Evolutionary conservation across 805 yeast genomes (phyloP), one percentile per base, ranked within the genome.

Genomic region (Ogataea haglerorum): DNA sequence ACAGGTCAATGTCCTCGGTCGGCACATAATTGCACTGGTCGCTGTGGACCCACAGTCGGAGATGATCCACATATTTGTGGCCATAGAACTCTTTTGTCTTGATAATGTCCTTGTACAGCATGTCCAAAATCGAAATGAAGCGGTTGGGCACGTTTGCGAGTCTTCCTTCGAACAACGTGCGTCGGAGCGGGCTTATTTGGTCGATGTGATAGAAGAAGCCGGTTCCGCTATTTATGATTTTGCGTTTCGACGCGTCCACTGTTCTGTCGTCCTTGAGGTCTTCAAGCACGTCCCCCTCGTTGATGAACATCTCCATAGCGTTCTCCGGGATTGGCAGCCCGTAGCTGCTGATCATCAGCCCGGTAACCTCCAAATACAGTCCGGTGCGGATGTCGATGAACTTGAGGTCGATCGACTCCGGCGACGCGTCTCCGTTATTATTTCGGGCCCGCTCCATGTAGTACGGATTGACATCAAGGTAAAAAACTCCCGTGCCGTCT

Each of bases 331-430:
- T 29, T 2, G 30, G 23, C 13, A 52, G 21, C 4, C 40, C 44
- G 36, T 48, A 43, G 26, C 39, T 40, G 32, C 49, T 46, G n/a
- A 43, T 22, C 10, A 69, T 61, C 25, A 72, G 53, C 4, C 81
- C 87, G 3, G 77, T 72, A 38, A 80, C 67, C 50, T 80, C 85
- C 40, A 80, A 66, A 51, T 76, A 80, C 9, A 71, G 55, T 8
- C 86, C 86, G 2, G 81, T 72, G 40, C 73, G 73, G 12, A 71
- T 66, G 54, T 80, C 86, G 41, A 80, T 75, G 52, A 80, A 76
- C 46, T 84, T 68, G 7, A 80, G 73, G 53, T 76, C 80, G 15
- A 63, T 49, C 5, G 51, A 43, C 61, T 76, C 62, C 45, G 74
- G 69, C 45, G 78, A 54, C 10, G 68, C 63, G 44, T 67, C 60